Evolutionary conservation across 2,329 filamentous ascomycete genomes (phyloP).

Genomic region (Sclerotinia glacialis): DNA sequence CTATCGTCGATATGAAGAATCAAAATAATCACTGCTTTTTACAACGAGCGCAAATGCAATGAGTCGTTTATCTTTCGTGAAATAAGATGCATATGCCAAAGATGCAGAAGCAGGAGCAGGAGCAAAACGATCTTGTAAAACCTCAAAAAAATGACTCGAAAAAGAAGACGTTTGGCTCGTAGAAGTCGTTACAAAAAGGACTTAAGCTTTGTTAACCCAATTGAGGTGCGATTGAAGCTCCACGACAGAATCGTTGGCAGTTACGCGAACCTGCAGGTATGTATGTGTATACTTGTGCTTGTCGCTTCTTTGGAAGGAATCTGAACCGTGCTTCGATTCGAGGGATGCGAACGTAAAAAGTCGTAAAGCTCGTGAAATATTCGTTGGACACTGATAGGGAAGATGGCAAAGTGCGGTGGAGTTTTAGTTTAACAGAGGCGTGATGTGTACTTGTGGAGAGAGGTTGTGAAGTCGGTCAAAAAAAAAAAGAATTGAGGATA

Average conservation of each 20-base stretch:
- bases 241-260: conserved; percentile 36
- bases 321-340: conserved; percentile 37
- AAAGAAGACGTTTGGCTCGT: conserved; percentile 44
- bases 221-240: conserved; percentile 40
- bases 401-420: conserved; percentile 11
- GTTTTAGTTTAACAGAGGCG: conserved; percentile 21
- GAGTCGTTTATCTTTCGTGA: conserved; percentile 36
- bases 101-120: conserved; percentile 24
- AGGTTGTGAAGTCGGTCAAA: conserved; percentile 25
- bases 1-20: conserved; percentile 18
- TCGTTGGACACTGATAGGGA: conserved; percentile 23
- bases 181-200: conserved; percentile 44
- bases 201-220: conserved; percentile 37
- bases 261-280: conserved; percentile 41
- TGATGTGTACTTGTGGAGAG: conserved; percentile 25
- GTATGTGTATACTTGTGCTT: conserved; percentile 40
- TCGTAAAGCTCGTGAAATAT: conserved; percentile 35
- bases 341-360: conserved; percentile 33
- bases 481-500: conserved; percentile 32
- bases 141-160: conserved; percentile 33
- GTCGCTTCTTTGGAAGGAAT: conserved; percentile 34
- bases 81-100: conserved; percentile 33
- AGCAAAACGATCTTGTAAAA: conserved; percentile 35
- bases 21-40: conserved; percentile 27
- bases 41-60: conserved; percentile 31